Evolutionary conservation across 345 rosid species (phyloP), one percentile per base, ranked within the genome.

Genomic region (Angophora floribunda): DNA sequence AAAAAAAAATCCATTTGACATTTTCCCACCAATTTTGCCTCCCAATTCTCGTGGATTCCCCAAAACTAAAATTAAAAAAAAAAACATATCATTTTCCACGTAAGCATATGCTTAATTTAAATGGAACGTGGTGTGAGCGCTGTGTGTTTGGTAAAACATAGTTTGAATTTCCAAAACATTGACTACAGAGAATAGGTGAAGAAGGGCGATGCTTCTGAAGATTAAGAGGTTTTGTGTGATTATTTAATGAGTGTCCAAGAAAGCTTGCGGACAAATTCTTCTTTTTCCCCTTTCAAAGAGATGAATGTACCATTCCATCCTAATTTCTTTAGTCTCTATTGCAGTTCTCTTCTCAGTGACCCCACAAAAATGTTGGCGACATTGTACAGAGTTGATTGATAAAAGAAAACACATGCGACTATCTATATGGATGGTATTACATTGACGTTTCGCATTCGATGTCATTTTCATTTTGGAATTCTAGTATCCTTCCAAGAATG

Each of bases 401-500:
- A 28, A 13, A 63, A n/a, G 52, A n/a, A 28, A 63, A n/a, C 17
- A 63, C 1, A 7, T 2, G 75, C n/a, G n/a, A 1, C 32, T 4
- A 32, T 70, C 11, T 17, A 2, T 32, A 3, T 36, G 45, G 11
- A 21, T 0, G 19, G 24, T 0, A 19, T 4, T 0, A 4, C 7
- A 36, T 16, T 1, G 3, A 67, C 79, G 32, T 67, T 16, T 32
- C 7, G 6, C 10, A 7, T 6, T 67, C 6, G 22, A 16, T 67
- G 11, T 32, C 10, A 0, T 32, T 16, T 67, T 67, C 0, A 4
- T 16, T 16, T 67, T 17, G 6, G 16, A 67, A 22, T 67, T 67
- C 79, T 17, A 16, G 45, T 45, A 67, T 67, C 8, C 41, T 32
- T 8, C 45, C 19, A 17, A 10, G 32, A 67, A 32, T 67, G 16